Conservation (phyloP, 768 basidiomycete genomes). For the Roridomyces roridus region DNA sequence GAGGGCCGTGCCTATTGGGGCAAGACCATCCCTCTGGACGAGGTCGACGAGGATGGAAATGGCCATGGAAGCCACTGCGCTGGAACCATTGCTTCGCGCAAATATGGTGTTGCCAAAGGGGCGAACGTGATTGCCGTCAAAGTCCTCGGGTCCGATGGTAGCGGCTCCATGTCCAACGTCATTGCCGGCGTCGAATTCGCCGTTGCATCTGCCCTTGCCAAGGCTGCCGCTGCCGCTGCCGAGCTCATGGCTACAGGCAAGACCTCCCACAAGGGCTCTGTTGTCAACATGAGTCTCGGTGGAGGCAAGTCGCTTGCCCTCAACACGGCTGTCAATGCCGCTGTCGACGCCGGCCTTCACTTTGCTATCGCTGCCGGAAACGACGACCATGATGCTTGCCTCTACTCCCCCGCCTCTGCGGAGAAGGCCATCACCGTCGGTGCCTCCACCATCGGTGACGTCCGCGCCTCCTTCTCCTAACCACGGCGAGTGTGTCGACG, state of each 20-base stretch:
- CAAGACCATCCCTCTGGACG: slow-evolving; percentile 85
- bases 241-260: slow-evolving; percentile 79
- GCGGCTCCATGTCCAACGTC: slow-evolving; percentile 95
- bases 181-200: slow-evolving; percentile 89
- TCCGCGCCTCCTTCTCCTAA: slow-evolving; percentile 94
- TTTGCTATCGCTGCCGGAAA: slow-evolving; percentile 97
- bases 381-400: slow-evolving; percentile 89
- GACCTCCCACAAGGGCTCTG: slow-evolving; percentile 90
- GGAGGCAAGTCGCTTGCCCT: slow-evolving; percentile 90
- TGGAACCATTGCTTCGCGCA: slow-evolving; percentile 92
- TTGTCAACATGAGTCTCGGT: slow-evolving; percentile 97
- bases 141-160: slow-evolving; percentile 91
- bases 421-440: slow-evolving; percentile 94
- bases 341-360: slow-evolving; percentile 86
- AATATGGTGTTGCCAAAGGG: slow-evolving; percentile 95
- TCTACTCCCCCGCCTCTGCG: slow-evolving; percentile 90
- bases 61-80: slow-evolving; percentile 97
- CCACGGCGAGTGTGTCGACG: slow-evolving; percentile 87
- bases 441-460: slow-evolving; percentile 82
- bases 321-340: slow-evolving; percentile 84
- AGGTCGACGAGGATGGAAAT: slow-evolving; percentile 89
- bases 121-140: slow-evolving; percentile 92
- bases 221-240: slow-evolving; percentile 63
- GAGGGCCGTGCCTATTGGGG: slow-evolving; percentile 93
- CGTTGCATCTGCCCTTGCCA: slow-evolving; percentile 53